phyloP scores from a whole-genome alignment of 805 yeast species.

The Cyberlindnera mycetangii region DNA sequence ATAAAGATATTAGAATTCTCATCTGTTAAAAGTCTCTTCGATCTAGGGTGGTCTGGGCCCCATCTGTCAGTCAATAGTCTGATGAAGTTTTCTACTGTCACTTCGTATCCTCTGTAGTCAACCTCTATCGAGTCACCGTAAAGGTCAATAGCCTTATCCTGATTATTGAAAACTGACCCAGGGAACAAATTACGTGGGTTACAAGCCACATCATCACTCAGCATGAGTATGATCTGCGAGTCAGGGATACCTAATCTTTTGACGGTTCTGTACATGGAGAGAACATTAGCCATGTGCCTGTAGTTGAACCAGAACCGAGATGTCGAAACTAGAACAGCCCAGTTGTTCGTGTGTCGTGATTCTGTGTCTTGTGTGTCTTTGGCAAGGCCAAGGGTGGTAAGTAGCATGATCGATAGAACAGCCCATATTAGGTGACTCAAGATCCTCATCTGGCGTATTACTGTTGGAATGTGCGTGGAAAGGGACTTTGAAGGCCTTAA shows the following conservation, averaged over 20 bases:
- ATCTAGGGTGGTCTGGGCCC: conserved; percentile 91
- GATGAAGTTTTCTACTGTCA: conserved; percentile 95
- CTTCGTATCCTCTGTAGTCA: conserved; percentile 96
- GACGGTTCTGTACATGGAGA: conserved; percentile 93
- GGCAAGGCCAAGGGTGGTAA: conserved; percentile 3
- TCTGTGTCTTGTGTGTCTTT: conserved; percentile 5
- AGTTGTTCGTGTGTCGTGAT: conserved; percentile 57
- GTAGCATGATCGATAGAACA: conserved; percentile 2
- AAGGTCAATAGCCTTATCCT: conserved; percentile 85
- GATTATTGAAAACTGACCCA: conserved; percentile 92
- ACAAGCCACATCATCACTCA: conserved; percentile 96
- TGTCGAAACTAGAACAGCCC: conserved; percentile 91
- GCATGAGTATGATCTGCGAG: conserved; percentile 92
- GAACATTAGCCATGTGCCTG: conserved; percentile 94
- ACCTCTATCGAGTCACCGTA: conserved; percentile 96
- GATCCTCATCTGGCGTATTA: conserved; percentile 3
- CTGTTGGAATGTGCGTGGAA: background rate
- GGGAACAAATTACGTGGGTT: conserved; percentile 95
- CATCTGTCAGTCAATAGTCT: conserved; percentile 91
- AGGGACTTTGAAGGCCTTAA: too few species aligned
- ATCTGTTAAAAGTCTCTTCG: conserved; percentile 87
- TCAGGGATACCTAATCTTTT: conserved; percentile 96
- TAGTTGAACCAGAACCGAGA: conserved; percentile 98
- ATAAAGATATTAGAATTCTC: conserved; percentile 92
- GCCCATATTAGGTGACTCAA: background rate